Percentiles rank a stretch among this genome's conserved stretches.
Conservation (phyloP, 495 filamentous ascomycete species). For the Penicillium roqueforti region DNA sequence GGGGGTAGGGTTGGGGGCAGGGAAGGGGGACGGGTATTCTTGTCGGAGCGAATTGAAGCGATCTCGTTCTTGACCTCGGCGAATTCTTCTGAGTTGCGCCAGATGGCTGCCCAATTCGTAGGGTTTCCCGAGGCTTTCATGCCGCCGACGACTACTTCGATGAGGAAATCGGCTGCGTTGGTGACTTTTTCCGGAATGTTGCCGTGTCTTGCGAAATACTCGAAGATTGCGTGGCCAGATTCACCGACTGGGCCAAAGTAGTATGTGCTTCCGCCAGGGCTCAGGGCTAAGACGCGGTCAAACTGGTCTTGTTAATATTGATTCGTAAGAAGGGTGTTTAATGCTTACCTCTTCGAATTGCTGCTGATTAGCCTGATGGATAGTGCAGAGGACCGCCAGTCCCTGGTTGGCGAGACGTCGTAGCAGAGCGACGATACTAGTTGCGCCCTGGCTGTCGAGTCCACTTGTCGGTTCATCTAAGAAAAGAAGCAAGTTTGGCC, state of each 20-base stretch:
- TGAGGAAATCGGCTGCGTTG: slow-evolving; percentile 82
- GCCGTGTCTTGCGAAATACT: slow-evolving; percentile 51
- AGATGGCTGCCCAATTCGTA: slow-evolving; percentile 73
- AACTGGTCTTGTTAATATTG: slow-evolving; percentile 55
- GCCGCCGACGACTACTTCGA: slow-evolving; percentile 81
- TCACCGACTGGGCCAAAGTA: slow-evolving; percentile 69
- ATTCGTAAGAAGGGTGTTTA: slow-evolving; percentile 52
- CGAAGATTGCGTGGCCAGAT: slow-evolving; percentile 42
- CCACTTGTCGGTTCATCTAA: slow-evolving; percentile 71
- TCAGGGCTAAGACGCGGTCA: slow-evolving; percentile 63
- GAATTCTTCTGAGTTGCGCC: slow-evolving; percentile 68
- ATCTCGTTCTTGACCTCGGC: slow-evolving; percentile 63
- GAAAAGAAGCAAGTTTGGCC: slow-evolving; percentile 66
- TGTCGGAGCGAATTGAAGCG: slow-evolving; percentile 48
- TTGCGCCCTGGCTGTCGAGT: slow-evolving; percentile 72
- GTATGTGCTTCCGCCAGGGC: slow-evolving; percentile 59
- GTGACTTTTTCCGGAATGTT: slow-evolving; percentile 38
- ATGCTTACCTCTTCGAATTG: slow-evolving; percentile 66
- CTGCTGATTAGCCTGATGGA: slow-evolving; percentile 70
- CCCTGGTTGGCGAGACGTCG: slow-evolving; percentile 63
- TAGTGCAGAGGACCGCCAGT: slow-evolving; percentile 62
- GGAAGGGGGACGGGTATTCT: slow-evolving; percentile 37
- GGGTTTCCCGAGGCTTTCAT: slow-evolving; percentile 58
- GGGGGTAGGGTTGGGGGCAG: slow-evolving; percentile 63
- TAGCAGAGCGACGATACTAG: slow-evolving; percentile 64